Base-by-base conservation (phyloP, 345 rosid species). In the Murraya paniculata region DNA sequence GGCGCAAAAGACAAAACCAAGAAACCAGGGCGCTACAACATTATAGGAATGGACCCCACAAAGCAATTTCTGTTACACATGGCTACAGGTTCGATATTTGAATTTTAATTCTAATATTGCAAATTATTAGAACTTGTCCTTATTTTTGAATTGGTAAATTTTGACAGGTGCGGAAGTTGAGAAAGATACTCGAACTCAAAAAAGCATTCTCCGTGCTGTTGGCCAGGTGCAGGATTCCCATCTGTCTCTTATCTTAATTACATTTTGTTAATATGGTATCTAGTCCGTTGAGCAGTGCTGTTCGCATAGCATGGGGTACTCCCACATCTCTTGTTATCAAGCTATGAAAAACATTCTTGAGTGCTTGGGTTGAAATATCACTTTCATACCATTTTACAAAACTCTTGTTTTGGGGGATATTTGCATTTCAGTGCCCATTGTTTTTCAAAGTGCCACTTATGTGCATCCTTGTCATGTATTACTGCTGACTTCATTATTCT, bases 1-100 rank as follows among this genome's bases (percentile, higher is more conserved):
- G 81, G 89, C 71, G 94, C 87, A 78, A 96, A 96, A 87, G 99
- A 94, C 79, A 96, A 96, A 88, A 78, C 90, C 73, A 96, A 96
- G 87, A 94, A 96, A 88, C 91, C 90, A 41, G 90, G 92, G 82
- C 82, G 89, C 79, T 84, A 84, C 83, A 87, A 94, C 83, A 84
- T 96, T 71, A 86, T 92, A 58, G 99, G 98, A 59, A 87, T 96
- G 82, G 98, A 96, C 81, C 82, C 90, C 39, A 77, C 91, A 5
- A 91, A 86, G 79, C 97, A 89, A 45, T 91, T 96, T 82, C 85
- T 96, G 82, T 85, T 94, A 79, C 83, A 91, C 76, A 86, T 94
- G 76, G 99, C 97, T 64, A 85, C 94, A 86, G 97, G 99, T 96
- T 78, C 3, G 9, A 64, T 64, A 58, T 53, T 74, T 74, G 76